Base-by-base conservation (phyloP, 805 yeast genomes). In the Candida quercuum region DNA sequence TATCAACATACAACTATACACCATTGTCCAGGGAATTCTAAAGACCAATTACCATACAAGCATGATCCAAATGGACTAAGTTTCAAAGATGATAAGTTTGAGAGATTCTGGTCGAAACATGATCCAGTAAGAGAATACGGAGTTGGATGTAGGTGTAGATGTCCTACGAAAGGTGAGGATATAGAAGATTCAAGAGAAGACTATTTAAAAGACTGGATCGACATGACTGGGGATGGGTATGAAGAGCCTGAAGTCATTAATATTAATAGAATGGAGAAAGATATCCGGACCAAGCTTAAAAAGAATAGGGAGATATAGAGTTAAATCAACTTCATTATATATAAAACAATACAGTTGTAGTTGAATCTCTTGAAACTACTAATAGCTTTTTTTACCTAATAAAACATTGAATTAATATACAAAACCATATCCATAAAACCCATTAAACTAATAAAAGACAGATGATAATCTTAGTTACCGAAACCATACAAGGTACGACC, bases 401-500 rank as follows among this genome's bases (percentile, higher is more conserved):
- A 29, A 29, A 29, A 29, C 32, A 29, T 29, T 16, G 20, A 18
- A 29, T 29, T 29, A 29, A 29, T 29, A 29, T 29, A 29, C 32
- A 29, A 29, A 29, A 29, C 32, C 32, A 29, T 29, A 16, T 29
- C 32, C 32, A 18, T 19, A 19, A 29, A 29, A 29, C 20, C 32
- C 32, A 29, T 29, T 29, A 29, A 29, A 19, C 35, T 35, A 38
- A 58, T 56, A 6, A 9, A 22, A 22, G 11, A 9, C 11, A 8
- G 24, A 22, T 9, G 11, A 22, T 8, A 9, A 22, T 12, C 6
- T 78, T 82, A 91, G 82, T 96, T 96, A 78, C 98, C 98, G 85
- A 91, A 93, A 89, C 98, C 98, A 69, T 91, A 91, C 70, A 93
- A 82, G 74, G 98, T 93, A 77, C 98, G 86, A 66, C 99, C 99